Percentiles rank a stretch among this genome's conserved stretches.
Evolutionary conservation across 768 basidiomycete genomes (phyloP).

Genomic region (Atractiella rhizophila): DNA sequence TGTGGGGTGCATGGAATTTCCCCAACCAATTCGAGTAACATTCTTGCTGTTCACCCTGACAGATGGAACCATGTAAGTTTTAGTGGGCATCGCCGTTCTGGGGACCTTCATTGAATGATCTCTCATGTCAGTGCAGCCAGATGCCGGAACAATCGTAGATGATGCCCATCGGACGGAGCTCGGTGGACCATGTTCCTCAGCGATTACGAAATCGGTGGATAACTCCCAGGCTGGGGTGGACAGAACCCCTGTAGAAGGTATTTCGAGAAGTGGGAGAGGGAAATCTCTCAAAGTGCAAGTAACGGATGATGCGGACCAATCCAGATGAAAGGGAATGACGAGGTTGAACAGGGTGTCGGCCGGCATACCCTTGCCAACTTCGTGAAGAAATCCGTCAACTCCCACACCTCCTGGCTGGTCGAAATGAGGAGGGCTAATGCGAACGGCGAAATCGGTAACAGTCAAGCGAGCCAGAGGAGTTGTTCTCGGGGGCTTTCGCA

Average conservation of each 20-base stretch:
- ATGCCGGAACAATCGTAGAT: conserved; percentile 39
- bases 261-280: conserved; percentile 55
- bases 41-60: conserved; percentile 40
- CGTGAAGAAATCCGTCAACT: conserved; percentile 39
- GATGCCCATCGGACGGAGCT: conserved; percentile 23
- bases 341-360: conserved; percentile 46
- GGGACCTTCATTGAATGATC: conserved; percentile 40
- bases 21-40: conserved; percentile 61
- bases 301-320: conserved; percentile 37
- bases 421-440: conserved; percentile 37
- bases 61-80: conserved; percentile 56
- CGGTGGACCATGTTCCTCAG: conserved; percentile 46
- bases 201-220: conserved; percentile 54
- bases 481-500: no score
- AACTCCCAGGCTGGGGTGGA: conserved; percentile 30
- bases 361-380: conserved; percentile 44
- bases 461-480: conserved; percentile 48
- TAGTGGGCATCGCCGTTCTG: conserved; percentile 85
- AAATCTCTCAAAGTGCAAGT: conserved; percentile 55
- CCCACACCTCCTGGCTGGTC: conserved; percentile 21
- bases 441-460: conserved; percentile 35
- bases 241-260: conserved; percentile 35
- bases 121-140: conserved; percentile 24
- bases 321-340: conserved; percentile 55
- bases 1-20: conserved; percentile 57